Evolutionary conservation across 2,329 filamentous ascomycete species (phyloP), one percentile per base, ranked within the genome.

Genomic region (Colletotrichum higginsianum): DNA sequence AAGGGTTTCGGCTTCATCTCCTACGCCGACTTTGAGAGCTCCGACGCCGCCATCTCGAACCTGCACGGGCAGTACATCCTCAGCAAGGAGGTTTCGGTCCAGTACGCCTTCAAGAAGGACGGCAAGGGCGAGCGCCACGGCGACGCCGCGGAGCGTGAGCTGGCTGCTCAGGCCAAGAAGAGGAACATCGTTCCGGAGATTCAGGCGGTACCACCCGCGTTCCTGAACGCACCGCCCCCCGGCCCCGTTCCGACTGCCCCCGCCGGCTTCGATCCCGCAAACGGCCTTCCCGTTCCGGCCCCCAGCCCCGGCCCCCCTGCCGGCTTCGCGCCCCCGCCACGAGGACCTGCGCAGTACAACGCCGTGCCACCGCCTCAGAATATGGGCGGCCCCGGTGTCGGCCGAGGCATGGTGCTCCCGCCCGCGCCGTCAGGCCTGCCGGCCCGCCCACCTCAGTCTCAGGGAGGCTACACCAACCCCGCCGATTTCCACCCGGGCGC

Each of bases 21-120:
- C 65, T 99, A 95, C 78, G 92, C 92, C 80, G 93, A 94, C 79
- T 99, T 99, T 80, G 96, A 98, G 79, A 93, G 94, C 76, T 96
- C 94, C 13, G 96, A 99, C 79, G 92, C 94, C 73, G 95, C 96
- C 52, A 94, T 97, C 74, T 89, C 91, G 75, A 96, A 96, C 80
- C 95, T 99, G 93, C 93, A 98, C 80, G 94, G 94, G 62, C 95
- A 98, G 84, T 98, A 96, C 82, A 90, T 99, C 72, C 95, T 97
- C 87, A 98, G 96, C 86, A 98, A 98, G 85, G 94, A 98, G 82
- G 93, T 98, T 77, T 94, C 93, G 3, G 96, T 99, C 55, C 96
- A 98, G 83, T 99, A 98, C 82, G 96, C 96, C 49, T 98, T 98
- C 89, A 99, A 99, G 88, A 98, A 98, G 84, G 96, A 99, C 79